phyloP scores from a whole-genome alignment of 2,329 filamentous ascomycete genomes.

The Sarocladium brachiariae region DNA sequence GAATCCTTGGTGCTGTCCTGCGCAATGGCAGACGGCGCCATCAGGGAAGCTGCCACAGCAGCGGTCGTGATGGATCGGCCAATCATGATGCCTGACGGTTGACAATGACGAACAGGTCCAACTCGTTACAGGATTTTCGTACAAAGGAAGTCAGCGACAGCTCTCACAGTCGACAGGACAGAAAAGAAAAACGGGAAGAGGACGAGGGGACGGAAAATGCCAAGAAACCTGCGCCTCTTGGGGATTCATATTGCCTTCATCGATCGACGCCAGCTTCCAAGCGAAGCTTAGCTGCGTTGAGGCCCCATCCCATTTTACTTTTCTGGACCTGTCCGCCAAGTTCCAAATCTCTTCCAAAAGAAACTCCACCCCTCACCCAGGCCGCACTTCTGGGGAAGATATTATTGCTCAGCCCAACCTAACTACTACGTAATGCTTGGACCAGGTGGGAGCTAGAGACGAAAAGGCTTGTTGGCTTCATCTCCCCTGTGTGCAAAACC shows the following conservation, averaged over 20 bases:
- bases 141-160: constrained; percentile 48
- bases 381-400: too few relatives aligned
- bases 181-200: neutral
- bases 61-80: constrained; percentile 2
- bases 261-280: too few relatives aligned
- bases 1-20: constrained; percentile 12
- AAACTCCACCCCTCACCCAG: too few relatives aligned
- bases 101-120: neutral
- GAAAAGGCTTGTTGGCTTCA: too few relatives aligned
- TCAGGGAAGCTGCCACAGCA: neutral
- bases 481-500: too few relatives aligned
- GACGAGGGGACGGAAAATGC: neutral
- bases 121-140: neutral
- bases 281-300: too few relatives aligned
- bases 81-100: neutral
- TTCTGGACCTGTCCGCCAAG: too few relatives aligned
- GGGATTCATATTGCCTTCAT: too few relatives aligned
- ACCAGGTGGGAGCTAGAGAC: neutral
- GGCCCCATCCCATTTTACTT: too few relatives aligned
- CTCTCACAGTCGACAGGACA: neutral
- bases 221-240: constrained; percentile 1
- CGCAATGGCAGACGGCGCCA: constrained; percentile 12
- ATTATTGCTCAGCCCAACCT: too few relatives aligned
- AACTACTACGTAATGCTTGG: too few relatives aligned
- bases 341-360: too few relatives aligned